Percentiles rank a stretch among this genome's conserved stretches.
Evolutionary conservation across 2,329 filamentous ascomycete species (phyloP).

Genomic region (Fusarium goolgardi): DNA sequence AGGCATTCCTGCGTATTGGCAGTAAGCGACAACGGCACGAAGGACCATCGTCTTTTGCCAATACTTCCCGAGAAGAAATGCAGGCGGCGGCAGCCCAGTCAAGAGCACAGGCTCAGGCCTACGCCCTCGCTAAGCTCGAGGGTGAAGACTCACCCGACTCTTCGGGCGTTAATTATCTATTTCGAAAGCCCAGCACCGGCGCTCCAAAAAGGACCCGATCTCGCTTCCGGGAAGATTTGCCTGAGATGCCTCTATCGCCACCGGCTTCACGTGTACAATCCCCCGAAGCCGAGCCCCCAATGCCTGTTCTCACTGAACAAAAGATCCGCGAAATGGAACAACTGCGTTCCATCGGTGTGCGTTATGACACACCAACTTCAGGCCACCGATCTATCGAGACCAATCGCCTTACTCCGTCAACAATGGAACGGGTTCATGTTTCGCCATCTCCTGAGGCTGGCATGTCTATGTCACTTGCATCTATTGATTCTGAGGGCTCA

Average conservation of each 20-base stretch:
- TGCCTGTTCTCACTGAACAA: slow-evolving; percentile 51
- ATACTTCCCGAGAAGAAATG: slow-evolving; percentile 91
- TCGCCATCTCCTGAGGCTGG: slow-evolving; percentile 67
- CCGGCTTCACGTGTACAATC: slow-evolving; percentile 85
- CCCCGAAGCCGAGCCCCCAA: slow-evolving; percentile 69
- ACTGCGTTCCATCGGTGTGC: slow-evolving; percentile 46
- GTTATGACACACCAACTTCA: slow-evolving; percentile 61
- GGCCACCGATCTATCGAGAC: slow-evolving; percentile 55
- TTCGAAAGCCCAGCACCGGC: slow-evolving; percentile 54
- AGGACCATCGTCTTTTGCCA: slow-evolving; percentile 84
- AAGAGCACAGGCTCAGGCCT: slow-evolving; percentile 49
- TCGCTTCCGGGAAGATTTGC: slow-evolving; percentile 91
- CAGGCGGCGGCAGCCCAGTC: slow-evolving; percentile 51
- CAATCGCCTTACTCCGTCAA: slow-evolving; percentile 33
- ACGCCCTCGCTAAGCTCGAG: slow-evolving; percentile 52
- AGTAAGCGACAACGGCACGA: slow-evolving; percentile 67
- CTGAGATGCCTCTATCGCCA: slow-evolving; percentile 86
- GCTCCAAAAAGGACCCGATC: slow-evolving; percentile 84
- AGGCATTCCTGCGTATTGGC: slow-evolving; percentile 79
- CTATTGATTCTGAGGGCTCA: slow-evolving; percentile 93
- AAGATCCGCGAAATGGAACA: slow-evolving; percentile 44
- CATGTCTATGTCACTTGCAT: slow-evolving; percentile 87
- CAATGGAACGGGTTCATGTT: slow-evolving; percentile 43
- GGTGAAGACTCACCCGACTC: slow-evolving; percentile 47
- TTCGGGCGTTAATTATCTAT: slow-evolving; percentile 44